Conservation (phyloP, 257 asterid species). For the Leonotis leonurus region DNA sequence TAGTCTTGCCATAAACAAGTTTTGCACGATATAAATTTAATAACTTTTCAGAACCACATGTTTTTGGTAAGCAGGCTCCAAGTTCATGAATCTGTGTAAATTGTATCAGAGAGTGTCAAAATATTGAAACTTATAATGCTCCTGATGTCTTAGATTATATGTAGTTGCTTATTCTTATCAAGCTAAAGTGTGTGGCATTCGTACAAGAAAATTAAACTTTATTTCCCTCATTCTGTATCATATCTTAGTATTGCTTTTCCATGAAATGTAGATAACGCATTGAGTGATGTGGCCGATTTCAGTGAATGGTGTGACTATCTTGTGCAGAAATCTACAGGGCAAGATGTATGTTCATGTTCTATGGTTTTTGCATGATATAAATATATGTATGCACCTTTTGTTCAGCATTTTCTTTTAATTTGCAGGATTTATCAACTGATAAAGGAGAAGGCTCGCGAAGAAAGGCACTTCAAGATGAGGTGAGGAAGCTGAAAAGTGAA, state of each 20-base stretch:
- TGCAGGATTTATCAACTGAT: constrained; percentile 39
- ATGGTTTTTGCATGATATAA: neutral
- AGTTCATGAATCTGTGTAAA: too few relatives aligned
- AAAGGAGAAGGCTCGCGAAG: constrained; percentile 22
- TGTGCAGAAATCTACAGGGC: constrained; percentile 32
- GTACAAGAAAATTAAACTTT: neutral
- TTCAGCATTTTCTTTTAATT: constrained; percentile 3
- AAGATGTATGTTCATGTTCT: constrained; percentile 31
- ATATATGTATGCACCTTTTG: neutral
- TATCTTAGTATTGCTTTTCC: constrained; percentile 10
- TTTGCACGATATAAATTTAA: too few relatives aligned
- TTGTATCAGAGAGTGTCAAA: neutral
- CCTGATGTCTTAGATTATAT: neutral
- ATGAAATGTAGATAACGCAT: constrained; percentile 47
- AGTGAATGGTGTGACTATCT: constrained; percentile 41
- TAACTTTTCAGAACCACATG: too few relatives aligned
- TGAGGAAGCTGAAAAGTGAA: constrained; percentile 47
- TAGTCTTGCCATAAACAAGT: too few relatives aligned
- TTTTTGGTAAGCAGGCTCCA: too few relatives aligned
- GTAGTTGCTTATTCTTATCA: neutral
- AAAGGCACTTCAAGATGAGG: constrained; percentile 40
- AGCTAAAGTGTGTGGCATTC: neutral
- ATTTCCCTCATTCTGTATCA: neutral
- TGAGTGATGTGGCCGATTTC: constrained; percentile 51
- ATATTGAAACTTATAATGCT: neutral